Evolutionary conservation across 192 early-diverging fungal genomes (phyloP), one percentile per base, ranked within the genome.

Genomic region (Pilaira anomala): DNA sequence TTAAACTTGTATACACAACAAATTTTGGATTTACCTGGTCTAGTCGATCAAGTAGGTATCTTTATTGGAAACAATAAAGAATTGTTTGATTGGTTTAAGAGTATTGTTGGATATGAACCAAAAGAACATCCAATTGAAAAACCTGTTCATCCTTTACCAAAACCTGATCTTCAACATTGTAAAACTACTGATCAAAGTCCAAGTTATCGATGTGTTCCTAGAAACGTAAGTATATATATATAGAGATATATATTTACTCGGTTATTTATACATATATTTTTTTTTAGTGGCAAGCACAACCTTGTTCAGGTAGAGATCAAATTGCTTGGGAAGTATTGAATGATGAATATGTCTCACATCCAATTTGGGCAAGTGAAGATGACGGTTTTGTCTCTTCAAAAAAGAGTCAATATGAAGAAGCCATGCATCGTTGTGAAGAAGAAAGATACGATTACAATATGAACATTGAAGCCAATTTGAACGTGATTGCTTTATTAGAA

Each of bases 361-460:
- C 95, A 5, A 91, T 91, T 40, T 96, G 88, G 85, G 80, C 89
- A 11, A 92, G 90, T 52, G 97, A 97, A 71, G 96, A 92, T 42
- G 86, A 81, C 18, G 93, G 91, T 40, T 97, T 97, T 72, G 81
- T 88, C 48, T 82, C 90, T 42, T 91, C 93, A 77, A 92, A 93
- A 59, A 96, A 95, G 78, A 98, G 92, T 56, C 75, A 80, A 19
- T 94, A 82, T 63, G 96, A 98, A 66, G 97, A 99, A 70, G 88
- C 88, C n/a, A 76, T 99, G 72, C 91, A 92, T 81, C 90, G 90
- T 50, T 91, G 87, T 77, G 97, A 99, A 71, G 97, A 99, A 67
- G 95, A 98, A 80, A 83, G 95, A 24, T 84, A 81, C 33, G 97
- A 99, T 66, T 97, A 97, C 81, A 96, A 99, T 68, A 83, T 97